Conservation (phyloP, 2,329 filamentous ascomycete genomes). For the Tolypocladium nubicola region DNA sequence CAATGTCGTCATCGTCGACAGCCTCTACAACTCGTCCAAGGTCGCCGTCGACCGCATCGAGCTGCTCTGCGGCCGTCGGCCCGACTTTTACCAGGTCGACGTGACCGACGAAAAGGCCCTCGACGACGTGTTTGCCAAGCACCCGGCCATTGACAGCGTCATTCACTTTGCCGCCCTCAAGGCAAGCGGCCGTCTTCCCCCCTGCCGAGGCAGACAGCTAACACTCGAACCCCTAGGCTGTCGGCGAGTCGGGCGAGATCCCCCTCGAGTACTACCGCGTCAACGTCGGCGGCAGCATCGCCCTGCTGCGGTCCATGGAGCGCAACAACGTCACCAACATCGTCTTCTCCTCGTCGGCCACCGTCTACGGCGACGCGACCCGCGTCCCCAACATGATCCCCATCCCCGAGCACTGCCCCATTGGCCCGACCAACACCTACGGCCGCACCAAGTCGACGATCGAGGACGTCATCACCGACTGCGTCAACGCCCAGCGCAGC, state of each 20-base stretch:
- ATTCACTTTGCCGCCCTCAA: slow-evolving; percentile 98
- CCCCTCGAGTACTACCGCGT: slow-evolving; percentile 96
- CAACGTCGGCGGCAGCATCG: slow-evolving; percentile 88
- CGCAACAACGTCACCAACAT: slow-evolving; percentile 90
- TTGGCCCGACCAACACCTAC: slow-evolving; percentile 94
- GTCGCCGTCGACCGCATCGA: slow-evolving; percentile 93
- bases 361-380: slow-evolving; percentile 96
- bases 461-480: slow-evolving; percentile 85
- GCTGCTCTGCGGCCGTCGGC: slow-evolving; percentile 80
- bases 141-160: slow-evolving; percentile 92
- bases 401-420: slow-evolving; percentile 92
- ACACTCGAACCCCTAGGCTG: slow-evolving; percentile 48
- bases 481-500: slow-evolving; percentile 76
- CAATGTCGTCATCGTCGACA: slow-evolving; percentile 94
- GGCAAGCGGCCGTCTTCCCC: slow-evolving; percentile 26
- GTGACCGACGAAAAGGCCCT: slow-evolving; percentile 77
- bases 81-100: slow-evolving; percentile 76
- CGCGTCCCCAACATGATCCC: slow-evolving; percentile 97
- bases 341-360: slow-evolving; percentile 96
- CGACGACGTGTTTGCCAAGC: slow-evolving; percentile 76
- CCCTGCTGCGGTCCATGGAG: slow-evolving; percentile 77
- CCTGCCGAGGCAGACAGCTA: background rate
- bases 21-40: slow-evolving; percentile 89
- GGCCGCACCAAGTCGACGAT: slow-evolving; percentile 92
- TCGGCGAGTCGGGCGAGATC: slow-evolving; percentile 88